Base-by-base conservation (phyloP, 2,329 filamentous ascomycete species). In the Westerdykella ornata region DNA sequence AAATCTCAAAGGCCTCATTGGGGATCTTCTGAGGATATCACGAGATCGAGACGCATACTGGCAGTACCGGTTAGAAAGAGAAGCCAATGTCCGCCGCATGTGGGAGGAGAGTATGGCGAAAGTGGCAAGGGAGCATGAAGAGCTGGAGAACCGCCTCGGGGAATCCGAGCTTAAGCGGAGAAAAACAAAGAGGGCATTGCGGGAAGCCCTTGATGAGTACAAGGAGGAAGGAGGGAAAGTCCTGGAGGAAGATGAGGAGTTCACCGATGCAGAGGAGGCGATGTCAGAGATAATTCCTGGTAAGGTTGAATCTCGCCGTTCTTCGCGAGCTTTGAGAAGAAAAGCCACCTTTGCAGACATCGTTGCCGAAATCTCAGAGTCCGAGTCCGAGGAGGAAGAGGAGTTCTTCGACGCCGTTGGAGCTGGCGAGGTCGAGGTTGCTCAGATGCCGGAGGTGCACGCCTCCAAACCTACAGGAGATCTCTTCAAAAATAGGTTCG, bases 91-190 rank as follows among this genome's bases (percentile, higher is more conserved):
- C 69, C 81, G 92, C 29, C 83, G 86, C 45, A 86, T 98, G 80
- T 98, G 92, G 92, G 92, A 98, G 68, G 92, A 98, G 58, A 97
- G 89, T 67, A 96, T 98, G 92, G 88, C 92, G 8, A 82, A 89
- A 56, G 85, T 98, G n/a, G 92, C 89, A 14, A 82, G 81, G 42
- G 92, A 98, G 63, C 92, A 98, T 56, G 92, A 97, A 66, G 79
- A 88, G 38, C 76, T 98, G 1, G 88, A 97, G 62, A 86, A 80
- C 28, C 84, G 82, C 43, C 85, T 96, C 46, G 88, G 86, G 34
- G 86, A 95, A 66, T 86, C 88, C 1, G 90, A 97, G 64, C 78
- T 85, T 60, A 97, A 94, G 73, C 80, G 88, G 43, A 89, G 85
- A 62, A 77, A 85, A 48, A 92, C 92, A 3, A 97, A 95, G 72